A percentile compares a stretch with the other conserved stretches of the same genome.
These are phyloP conservation scores for Scutellaria minor DNA, from an alignment of 257 asterid genomes.

Conservation along the genomic window DNA sequence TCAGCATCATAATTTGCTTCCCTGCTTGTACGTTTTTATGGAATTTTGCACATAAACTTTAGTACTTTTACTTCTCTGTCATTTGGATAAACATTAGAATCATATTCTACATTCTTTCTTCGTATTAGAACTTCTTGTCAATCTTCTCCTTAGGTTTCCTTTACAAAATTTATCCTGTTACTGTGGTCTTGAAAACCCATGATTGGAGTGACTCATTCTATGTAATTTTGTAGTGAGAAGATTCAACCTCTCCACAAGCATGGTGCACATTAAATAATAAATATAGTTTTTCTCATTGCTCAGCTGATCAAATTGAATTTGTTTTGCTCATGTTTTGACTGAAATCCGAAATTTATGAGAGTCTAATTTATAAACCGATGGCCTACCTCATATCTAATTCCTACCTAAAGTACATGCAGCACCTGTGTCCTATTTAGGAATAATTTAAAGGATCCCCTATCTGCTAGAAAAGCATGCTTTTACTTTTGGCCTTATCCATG, in stretches of 20 bases:
- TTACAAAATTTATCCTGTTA: neutral
- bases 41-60: neutral
- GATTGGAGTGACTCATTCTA: neutral
- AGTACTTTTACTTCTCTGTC: neutral
- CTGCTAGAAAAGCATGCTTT: neutral
- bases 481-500: neutral
- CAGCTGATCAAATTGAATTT: slow-evolving; percentile 16
- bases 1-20: neutral
- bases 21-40: neutral
- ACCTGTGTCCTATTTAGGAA: neutral
- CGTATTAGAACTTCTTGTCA: neutral
- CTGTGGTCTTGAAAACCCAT: neutral
- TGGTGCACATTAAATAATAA: neutral
- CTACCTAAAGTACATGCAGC: neutral
- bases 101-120: neutral
- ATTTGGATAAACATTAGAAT: neutral
- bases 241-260: neutral
- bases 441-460: neutral
- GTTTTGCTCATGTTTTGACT: slow-evolving; percentile 1
- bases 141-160: neutral
- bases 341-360: neutral
- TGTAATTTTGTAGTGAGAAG: neutral
- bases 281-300: no score
- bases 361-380: no score
- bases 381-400: neutral